phyloP scores from a whole-genome alignment of 208 protist species.

The Tritrichomonas foetus region DNA sequence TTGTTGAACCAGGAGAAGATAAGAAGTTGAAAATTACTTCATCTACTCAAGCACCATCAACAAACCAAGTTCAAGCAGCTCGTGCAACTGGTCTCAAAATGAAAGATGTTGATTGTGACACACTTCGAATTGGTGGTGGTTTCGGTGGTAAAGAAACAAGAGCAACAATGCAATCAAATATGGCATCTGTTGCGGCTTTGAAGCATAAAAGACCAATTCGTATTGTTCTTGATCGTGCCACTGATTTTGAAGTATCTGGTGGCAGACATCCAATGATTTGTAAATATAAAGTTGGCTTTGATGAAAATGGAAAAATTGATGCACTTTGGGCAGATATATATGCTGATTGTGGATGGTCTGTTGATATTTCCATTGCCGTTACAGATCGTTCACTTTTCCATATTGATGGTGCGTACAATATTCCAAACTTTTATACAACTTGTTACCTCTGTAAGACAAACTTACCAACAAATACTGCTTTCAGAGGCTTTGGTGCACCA shows the following conservation, averaged over 20 bases:
- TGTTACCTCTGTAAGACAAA: constrained; percentile 67
- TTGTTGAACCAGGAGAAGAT: constrained; percentile 65
- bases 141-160: constrained; percentile 80
- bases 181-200: constrained; percentile 65
- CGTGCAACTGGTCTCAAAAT: constrained; percentile 45
- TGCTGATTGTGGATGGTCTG: constrained; percentile 65
- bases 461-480: constrained; percentile 70
- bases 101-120: constrained; percentile 48
- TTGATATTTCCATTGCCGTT: constrained; percentile 62
- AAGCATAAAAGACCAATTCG: constrained; percentile 58
- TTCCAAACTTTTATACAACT: constrained; percentile 59
- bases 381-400: constrained; percentile 65
- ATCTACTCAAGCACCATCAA: constrained; percentile 68
- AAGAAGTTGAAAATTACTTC: constrained; percentile 60
- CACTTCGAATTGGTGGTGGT: constrained; percentile 70
- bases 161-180: constrained; percentile 52
- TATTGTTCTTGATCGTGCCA: constrained; percentile 61
- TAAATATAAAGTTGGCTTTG: constrained; percentile 64
- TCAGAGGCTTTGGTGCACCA: constrained; percentile 73
- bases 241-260: constrained; percentile 67
- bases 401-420: constrained; percentile 69
- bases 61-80: constrained; percentile 64
- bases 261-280: constrained; percentile 63
- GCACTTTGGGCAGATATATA: constrained; percentile 57
- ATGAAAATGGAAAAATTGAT: constrained; percentile 53